Conservation (phyloP, 305 asterid species). For the Solanum chacoense region DNA sequence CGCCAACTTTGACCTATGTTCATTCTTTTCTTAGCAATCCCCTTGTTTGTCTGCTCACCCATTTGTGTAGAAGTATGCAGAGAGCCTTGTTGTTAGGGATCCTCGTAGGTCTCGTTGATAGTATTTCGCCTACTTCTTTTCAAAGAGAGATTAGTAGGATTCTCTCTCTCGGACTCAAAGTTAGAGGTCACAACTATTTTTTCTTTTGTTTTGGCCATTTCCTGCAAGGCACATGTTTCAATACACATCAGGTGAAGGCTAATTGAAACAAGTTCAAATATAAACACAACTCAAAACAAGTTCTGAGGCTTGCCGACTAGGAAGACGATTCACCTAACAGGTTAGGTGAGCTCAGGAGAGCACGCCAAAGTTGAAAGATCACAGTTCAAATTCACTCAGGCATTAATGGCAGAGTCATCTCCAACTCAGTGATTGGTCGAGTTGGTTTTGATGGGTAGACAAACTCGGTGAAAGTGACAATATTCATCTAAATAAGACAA, state of each 20-base stretch:
- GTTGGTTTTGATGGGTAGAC: background rate
- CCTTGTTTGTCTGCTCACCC: background rate
- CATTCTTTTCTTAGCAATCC: background rate
- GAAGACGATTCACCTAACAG: background rate
- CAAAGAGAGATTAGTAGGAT: background rate
- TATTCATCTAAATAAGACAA: background rate
- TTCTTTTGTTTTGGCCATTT: background rate
- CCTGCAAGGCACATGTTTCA: background rate
- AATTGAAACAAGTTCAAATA: background rate
- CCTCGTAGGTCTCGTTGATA: background rate
- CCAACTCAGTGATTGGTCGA: background rate
- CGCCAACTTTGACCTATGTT: background rate
- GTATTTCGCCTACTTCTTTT: too few relatives aligned
- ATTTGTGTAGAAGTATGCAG: background rate
- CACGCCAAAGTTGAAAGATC: background rate
- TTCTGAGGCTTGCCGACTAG: background rate
- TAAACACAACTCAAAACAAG: background rate
- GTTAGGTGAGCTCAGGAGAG: background rate
- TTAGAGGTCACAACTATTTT: background rate
- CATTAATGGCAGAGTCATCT: background rate
- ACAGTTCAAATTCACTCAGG: background rate
- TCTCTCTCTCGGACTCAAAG: background rate
- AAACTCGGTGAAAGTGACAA: background rate
- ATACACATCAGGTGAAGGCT: background rate
- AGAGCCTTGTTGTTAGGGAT: background rate